Evolutionary conservation across 2,329 filamentous ascomycete species (phyloP).

Genomic region (Emydomyces testavorans): DNA sequence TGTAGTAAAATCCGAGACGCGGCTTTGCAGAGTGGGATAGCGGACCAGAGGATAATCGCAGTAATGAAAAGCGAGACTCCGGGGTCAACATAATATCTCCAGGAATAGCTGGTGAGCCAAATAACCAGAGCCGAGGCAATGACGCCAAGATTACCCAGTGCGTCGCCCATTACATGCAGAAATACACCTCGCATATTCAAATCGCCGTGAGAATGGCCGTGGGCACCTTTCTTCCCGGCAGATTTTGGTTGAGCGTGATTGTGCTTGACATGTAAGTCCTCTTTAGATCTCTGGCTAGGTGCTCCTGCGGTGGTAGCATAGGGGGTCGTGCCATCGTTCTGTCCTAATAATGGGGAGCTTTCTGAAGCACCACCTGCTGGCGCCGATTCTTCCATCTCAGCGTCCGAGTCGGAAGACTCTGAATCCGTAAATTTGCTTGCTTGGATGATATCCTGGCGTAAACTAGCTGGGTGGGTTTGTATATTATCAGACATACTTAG

Average conservation of each 20-base stretch:
- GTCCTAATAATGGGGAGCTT: slow-evolving; percentile 28
- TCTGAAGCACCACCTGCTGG: slow-evolving; percentile 46
- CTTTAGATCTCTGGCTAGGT: slow-evolving; percentile 14
- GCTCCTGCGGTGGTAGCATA: slow-evolving; percentile 27
- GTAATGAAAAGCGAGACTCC: slow-evolving; percentile 91
- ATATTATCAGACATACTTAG: slow-evolving; percentile 53
- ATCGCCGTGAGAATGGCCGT: slow-evolving; percentile 41
- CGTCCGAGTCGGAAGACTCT: slow-evolving; percentile 22
- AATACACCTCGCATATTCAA: slow-evolving; percentile 84
- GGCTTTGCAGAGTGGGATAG: slow-evolving; percentile 42
- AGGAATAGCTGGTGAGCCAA: slow-evolving; percentile 74
- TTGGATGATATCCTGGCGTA: slow-evolving; percentile 84
- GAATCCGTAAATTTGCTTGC: slow-evolving; percentile 53
- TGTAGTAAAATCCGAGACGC: slow-evolving; percentile 73
- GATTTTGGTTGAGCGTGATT: slow-evolving; percentile 65
- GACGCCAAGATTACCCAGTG: slow-evolving; percentile 39
- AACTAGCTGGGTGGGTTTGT: slow-evolving; percentile 77
- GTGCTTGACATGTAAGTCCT: slow-evolving; percentile 53
- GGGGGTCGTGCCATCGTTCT: slow-evolving; percentile 30
- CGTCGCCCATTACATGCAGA: slow-evolving; percentile 47
- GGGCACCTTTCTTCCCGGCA: slow-evolving; percentile 44
- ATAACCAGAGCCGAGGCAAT: slow-evolving; percentile 64
- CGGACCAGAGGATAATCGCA: slow-evolving; percentile 50
- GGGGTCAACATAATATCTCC: slow-evolving; percentile 80
- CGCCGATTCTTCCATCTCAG: slow-evolving; percentile 36